These are phyloP conservation scores for Mortierella sp. DNA, from an alignment of 371 early-diverging fungal species.

Conservation along the genomic window DNA sequence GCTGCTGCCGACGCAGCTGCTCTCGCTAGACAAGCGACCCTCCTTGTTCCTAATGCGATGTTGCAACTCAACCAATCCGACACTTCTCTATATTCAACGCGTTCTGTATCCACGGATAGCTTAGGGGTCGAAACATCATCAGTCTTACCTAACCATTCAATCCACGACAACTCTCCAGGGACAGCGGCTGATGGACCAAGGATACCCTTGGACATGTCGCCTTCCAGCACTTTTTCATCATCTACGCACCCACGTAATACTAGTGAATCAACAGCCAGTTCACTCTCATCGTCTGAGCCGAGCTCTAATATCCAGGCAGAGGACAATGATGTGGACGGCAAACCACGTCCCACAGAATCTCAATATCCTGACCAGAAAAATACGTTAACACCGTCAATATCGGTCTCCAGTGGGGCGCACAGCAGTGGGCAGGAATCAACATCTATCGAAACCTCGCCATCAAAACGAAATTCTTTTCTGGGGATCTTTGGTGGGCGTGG, in stretches of 20 bases:
- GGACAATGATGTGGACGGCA: slow-evolving; percentile 17
- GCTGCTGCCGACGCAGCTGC: slow-evolving; percentile 17
- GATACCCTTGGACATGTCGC: slow-evolving; percentile 11
- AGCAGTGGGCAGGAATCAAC: background rate
- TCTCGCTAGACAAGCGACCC: background rate
- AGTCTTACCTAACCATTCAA: slow-evolving; percentile 1
- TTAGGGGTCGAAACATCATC: slow-evolving; percentile 6
- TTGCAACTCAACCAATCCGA: slow-evolving; percentile 11
- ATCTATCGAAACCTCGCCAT: slow-evolving; percentile 6
- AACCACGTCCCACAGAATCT: slow-evolving; percentile 10
- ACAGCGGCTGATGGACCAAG: slow-evolving; percentile 5
- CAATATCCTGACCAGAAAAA: background rate
- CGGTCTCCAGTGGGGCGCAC: background rate
- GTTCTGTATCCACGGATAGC: slow-evolving; percentile 30
- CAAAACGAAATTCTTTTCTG: slow-evolving; percentile 36
- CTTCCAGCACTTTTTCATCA: slow-evolving; percentile 30
- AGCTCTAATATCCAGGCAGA: background rate
- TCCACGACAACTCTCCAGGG: slow-evolving; percentile 13
- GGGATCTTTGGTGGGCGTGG: slow-evolving; percentile 38
- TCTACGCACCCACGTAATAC: background rate
- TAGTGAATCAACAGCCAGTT: slow-evolving; percentile 10
- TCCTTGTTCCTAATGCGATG: slow-evolving; percentile 10
- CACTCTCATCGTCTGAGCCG: slow-evolving; percentile 17
- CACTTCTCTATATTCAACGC: background rate
- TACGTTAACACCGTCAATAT: background rate